A percentile compares a stretch with the other conserved stretches of the same genome.
Evolutionary conservation across 2,329 filamentous ascomycete genomes (phyloP).

Genomic region (Bretziella fagacearum): DNA sequence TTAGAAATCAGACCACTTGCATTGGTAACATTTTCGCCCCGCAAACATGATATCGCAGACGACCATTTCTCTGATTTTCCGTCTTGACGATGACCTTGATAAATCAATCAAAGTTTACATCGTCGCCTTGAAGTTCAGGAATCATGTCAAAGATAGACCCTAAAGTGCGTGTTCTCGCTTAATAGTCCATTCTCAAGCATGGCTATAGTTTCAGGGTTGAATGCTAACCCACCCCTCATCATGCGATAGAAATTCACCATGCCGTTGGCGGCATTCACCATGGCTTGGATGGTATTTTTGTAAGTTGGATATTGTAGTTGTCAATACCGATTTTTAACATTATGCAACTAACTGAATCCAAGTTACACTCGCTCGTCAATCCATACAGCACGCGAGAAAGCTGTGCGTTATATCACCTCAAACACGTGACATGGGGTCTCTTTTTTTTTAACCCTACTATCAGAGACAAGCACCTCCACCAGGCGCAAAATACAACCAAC

Average conservation of each 20-base stretch:
- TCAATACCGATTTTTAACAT: too few species aligned
- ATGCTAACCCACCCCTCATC: constrained; percentile 11
- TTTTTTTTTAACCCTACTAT: constrained; percentile 5
- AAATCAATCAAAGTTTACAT: too few species aligned
- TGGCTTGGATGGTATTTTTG: constrained; percentile 35
- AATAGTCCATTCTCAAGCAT: background rate
- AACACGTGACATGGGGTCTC: too few species aligned
- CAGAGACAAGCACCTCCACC: constrained; percentile 1
- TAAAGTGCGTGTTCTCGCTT: constrained; percentile 11
- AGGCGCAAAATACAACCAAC: constrained; percentile 7
- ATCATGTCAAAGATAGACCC: constrained; percentile 14
- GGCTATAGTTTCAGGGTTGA: background rate
- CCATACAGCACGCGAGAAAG: constrained; percentile 23
- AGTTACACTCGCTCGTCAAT: constrained; percentile 29
- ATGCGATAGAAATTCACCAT: constrained; percentile 23
- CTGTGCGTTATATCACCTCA: constrained; percentile 19
- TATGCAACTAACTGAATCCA: background rate
- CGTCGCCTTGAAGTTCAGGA: background rate
- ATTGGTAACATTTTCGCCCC: too few species aligned
- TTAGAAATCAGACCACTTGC: background rate
- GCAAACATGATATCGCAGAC: too few species aligned
- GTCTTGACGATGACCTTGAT: too few species aligned
- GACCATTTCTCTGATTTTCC: too few species aligned
- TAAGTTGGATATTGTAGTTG: constrained; percentile 18
- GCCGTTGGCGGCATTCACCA: constrained; percentile 35